Base-by-base conservation (phyloP, 1,284 basidiomycete genomes). In the Boletellus dicymbophilus region DNA sequence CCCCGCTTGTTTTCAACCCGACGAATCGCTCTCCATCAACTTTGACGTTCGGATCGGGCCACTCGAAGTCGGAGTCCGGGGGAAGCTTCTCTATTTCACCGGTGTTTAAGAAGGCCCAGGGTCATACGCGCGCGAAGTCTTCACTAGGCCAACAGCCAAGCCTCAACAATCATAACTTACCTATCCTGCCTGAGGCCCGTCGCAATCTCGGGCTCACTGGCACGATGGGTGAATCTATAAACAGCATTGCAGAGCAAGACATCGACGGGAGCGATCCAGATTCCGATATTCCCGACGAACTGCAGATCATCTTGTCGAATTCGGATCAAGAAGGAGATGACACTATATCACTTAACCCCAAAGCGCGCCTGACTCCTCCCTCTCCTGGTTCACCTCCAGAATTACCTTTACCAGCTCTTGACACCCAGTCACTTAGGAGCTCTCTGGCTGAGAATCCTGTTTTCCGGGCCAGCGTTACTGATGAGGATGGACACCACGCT, bases 241-340 rank as follows among this genome's bases (percentile, higher is more conserved):
- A 71, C 3, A 73, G 63, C 16, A 74, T 76, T 34, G 61, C 67
- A 1, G 74, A 74, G 46, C 64, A 66, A 55, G 73, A 76, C 15
- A 56, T 77, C 7, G 76, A 84, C 37, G 74, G 69, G 4, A 79
- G 79, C 10, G 82, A 87, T 60, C 82, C 79, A 0, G 82, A 89
- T 58, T 87, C 82, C 1, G 89, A 91, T 57, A 85, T 91, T 26
- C 87, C 88, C 0, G 79, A 86, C 41, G 88, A 91, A 63, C 66
- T 91, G 44, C 82, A 82, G 55, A 73, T 74, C 15, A 82, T 90
- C 42, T 64, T 90, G n/a, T 73, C 78, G 2, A 74, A 76, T 48
- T 73, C 72, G 20, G 77, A 80, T 49, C 65, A 67, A 21, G 65
- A 69, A 25, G 53, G 68, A 21, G 72, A 76, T 3, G 77, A 78